Evolutionary conservation across 371 early-diverging fungal species (phyloP), one percentile per base, ranked within the genome.

Genomic region (Mycotypha africana): DNA sequence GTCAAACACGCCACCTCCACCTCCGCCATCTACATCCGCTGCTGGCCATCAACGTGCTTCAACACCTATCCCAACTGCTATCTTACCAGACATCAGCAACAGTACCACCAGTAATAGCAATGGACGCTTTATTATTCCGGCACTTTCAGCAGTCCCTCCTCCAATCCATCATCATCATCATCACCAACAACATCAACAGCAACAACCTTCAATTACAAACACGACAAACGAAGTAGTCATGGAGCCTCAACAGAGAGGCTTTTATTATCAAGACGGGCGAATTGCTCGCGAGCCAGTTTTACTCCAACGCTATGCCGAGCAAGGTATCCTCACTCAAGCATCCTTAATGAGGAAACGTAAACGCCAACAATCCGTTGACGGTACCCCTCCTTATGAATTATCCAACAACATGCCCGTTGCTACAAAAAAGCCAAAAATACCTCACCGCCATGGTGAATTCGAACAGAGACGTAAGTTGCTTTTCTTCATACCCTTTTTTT

Each of bases 391-490:
- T 15, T 56, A 61, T 32, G 48, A 53, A n/a, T 20, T 60, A 31
- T 49, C 58, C 2, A 47, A 49, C 3, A n/a, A n/a, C n/a, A 30
- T 61, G 5, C 58, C 61, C 20, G 43, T 55, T 1, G 59, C 59
- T 20, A 45, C 47, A 20, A 72, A 68, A 47, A 72, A 72, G 40
- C 60, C 66, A 11, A 73, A 73, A 45, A 63, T 66, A 2, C 74
- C 74, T 33, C 74, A 73, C 43, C 54, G 74, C 17, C 67, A 73
- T 41, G 74, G 74, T 19, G 69, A 68, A 48, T 73, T 73, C 25
- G 62, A 73, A 21, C 61, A 59, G 41, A 53, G 74, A 53, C 69
- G 74, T 71, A 56, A 53, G 63, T 47, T 20, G n/a, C 0, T 24
- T 17, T 31, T 40, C 22, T 38, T 17, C 11, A 8, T 28, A 11